A percentile compares a stretch with the other conserved stretches of the same genome.
These are phyloP conservation scores for Cercospora brassicicola DNA, from an alignment of 2,329 filamentous ascomycete genomes.

Conservation along the genomic window DNA sequence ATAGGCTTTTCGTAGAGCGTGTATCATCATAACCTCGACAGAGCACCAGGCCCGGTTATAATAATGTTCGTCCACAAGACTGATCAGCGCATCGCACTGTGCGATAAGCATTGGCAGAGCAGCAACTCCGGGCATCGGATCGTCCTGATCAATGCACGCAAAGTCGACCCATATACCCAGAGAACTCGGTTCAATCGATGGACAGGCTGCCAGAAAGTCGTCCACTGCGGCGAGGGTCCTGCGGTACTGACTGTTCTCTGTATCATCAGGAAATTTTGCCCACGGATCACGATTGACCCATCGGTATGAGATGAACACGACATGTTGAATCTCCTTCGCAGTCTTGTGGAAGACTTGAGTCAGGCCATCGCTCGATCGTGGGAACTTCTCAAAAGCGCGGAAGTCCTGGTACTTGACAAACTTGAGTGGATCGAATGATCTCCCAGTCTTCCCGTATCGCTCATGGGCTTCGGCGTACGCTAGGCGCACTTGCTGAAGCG, in stretches of 20 bases:
- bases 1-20: too few relatives aligned
- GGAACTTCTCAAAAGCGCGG: not conserved
- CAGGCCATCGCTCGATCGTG: not conserved
- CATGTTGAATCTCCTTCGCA: not conserved
- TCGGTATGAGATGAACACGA: constrained; percentile 14
- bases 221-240: not conserved
- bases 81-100: too few relatives aligned
- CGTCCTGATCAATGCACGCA: too few relatives aligned
- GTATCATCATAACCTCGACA: too few relatives aligned
- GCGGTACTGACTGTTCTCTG: constrained; percentile 9
- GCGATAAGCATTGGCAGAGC: too few relatives aligned
- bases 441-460: not conserved
- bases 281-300: constrained; percentile 7
- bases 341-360: not conserved
- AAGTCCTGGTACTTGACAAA: not conserved
- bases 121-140: too few relatives aligned
- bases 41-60: too few relatives aligned
- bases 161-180: too few relatives aligned
- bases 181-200: not conserved
- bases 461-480: not conserved
- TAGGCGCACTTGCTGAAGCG: not conserved
- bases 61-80: too few relatives aligned
- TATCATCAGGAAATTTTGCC: constrained; percentile 4
- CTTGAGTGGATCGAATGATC: not conserved
- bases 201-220: not conserved